Percentiles rank a stretch among this genome's conserved stretches.
phyloP scores from a whole-genome alignment of 768 basidiomycete species.

The Auriscalpium vulgare region DNA sequence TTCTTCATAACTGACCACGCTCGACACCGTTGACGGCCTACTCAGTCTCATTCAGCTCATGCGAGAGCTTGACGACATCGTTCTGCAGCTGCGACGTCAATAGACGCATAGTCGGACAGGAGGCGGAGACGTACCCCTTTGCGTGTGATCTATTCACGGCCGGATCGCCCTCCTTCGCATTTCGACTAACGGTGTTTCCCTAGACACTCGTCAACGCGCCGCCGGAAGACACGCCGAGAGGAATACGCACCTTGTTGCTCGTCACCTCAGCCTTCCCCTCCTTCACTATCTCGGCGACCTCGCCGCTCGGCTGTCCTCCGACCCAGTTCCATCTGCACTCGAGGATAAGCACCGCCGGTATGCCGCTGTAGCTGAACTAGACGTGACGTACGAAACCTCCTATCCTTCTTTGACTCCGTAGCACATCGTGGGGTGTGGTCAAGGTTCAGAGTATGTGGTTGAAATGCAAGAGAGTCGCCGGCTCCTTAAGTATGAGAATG shows the following conservation, averaged over 20 bases:
- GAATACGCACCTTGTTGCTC: constrained; percentile 33
- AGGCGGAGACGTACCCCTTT: constrained; percentile 29
- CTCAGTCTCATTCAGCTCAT: constrained; percentile 33
- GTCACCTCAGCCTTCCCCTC: constrained; percentile 36
- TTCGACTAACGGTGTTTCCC: constrained; percentile 37
- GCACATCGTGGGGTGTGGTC: constrained; percentile 14
- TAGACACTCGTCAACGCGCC: constrained; percentile 1
- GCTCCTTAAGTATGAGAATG: too few relatives aligned
- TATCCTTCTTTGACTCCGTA: constrained; percentile 25
- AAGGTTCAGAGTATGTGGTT: too few relatives aligned
- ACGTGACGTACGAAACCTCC: constrained; percentile 26
- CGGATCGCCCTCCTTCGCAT: constrained; percentile 38
- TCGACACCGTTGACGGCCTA: too few relatives aligned
- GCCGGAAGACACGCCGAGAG: background rate
- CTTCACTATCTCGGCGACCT: constrained; percentile 32
- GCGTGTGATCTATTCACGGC: constrained; percentile 39
- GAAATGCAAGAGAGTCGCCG: too few relatives aligned
- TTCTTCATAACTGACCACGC: too few relatives aligned
- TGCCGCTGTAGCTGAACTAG: background rate
- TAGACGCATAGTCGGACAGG: background rate
- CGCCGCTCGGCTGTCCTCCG: constrained; percentile 24
- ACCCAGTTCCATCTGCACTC: constrained; percentile 31
- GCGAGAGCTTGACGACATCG: constrained; percentile 43
- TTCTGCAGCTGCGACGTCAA: constrained; percentile 25
- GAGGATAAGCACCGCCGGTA: background rate